Conservation (phyloP, 2,329 filamentous ascomycete genomes). For the Pseudogymnoascus sp. region DNA sequence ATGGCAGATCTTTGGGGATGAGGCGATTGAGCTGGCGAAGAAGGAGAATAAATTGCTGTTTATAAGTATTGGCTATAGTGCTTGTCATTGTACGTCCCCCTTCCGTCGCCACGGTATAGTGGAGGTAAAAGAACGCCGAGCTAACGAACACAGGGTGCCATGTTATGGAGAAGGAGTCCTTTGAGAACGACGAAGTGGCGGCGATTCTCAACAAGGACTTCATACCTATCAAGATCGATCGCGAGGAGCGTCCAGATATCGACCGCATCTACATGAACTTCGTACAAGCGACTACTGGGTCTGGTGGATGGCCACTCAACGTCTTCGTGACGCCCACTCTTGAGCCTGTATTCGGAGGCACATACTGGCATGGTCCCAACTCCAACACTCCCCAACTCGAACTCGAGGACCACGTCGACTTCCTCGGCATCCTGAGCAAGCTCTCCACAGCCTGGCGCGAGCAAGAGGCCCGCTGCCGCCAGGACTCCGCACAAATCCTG, state of each 20-base stretch:
- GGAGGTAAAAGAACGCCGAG: neutral
- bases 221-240: constrained; percentile 85
- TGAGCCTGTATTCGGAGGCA: constrained; percentile 90
- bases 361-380: constrained; percentile 68
- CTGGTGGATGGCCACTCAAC: constrained; percentile 90
- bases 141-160: constrained; percentile 54
- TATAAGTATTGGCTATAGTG: constrained; percentile 87
- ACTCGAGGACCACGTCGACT: constrained; percentile 58
- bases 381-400: constrained; percentile 31
- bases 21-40: constrained; percentile 68
- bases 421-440: constrained; percentile 75
- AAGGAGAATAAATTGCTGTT: constrained; percentile 83
- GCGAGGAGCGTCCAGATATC: constrained; percentile 87
- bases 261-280: constrained; percentile 99
- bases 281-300: constrained; percentile 83
- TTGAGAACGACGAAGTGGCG: constrained; percentile 74
- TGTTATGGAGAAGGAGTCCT: constrained; percentile 89
- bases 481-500: constrained; percentile 76
- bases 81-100: constrained; percentile 73
- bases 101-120: neutral
- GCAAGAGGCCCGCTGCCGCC: constrained; percentile 73
- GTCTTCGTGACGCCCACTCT: constrained; percentile 93
- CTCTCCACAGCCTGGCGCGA: constrained; percentile 68
- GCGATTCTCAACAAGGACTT: constrained; percentile 77
- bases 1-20: constrained; percentile 83